Conservation (phyloP, 352 stramenopile species). For the Phytophthora colocasiae region DNA sequence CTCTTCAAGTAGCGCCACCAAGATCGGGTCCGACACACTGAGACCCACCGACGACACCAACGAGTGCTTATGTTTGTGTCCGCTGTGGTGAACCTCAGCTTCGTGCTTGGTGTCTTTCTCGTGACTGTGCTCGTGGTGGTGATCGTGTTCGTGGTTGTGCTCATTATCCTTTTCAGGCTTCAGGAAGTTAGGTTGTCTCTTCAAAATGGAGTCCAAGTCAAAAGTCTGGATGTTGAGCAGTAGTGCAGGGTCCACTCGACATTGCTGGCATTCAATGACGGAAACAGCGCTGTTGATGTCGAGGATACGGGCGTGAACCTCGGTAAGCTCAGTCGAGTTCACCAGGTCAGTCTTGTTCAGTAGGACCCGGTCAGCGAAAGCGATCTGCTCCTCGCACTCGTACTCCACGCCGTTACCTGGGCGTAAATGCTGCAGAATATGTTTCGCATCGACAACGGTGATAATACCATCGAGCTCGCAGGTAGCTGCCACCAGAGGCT, state of each 20-base stretch:
- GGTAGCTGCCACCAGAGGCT: constrained; percentile 79
- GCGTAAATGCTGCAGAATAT: constrained; percentile 87
- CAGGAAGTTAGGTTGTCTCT: constrained; percentile 63
- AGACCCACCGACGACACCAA: constrained; percentile 59
- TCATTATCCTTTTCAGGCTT: constrained; percentile 29
- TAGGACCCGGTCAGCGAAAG: constrained; percentile 96
- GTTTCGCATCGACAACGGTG: constrained; percentile 96
- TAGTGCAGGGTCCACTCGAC: constrained; percentile 43
- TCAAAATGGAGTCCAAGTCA: constrained; percentile 56
- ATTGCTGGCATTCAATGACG: constrained; percentile 60
- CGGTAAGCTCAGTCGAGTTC: constrained; percentile 66
- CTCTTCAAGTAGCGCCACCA: constrained; percentile 94
- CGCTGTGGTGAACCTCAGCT: constrained; percentile 25
- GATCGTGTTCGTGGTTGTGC: constrained; percentile 10
- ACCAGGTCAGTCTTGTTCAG: constrained; percentile 98
- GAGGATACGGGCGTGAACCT: constrained; percentile 42
- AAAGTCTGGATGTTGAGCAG: constrained; percentile 61
- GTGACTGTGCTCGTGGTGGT: constrained; percentile 14
- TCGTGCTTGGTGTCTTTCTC: constrained; percentile 16
- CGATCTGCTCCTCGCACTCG: constrained; percentile 96
- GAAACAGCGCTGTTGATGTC: constrained; percentile 61
- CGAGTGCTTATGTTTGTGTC: constrained; percentile 46
- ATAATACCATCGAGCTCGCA: constrained; percentile 94
- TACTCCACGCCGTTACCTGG: constrained; percentile 54
- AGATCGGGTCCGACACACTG: constrained; percentile 54